Base-by-base conservation (phyloP, 192 early-diverging fungal genomes). In the Rhizophagus clarus region DNA sequence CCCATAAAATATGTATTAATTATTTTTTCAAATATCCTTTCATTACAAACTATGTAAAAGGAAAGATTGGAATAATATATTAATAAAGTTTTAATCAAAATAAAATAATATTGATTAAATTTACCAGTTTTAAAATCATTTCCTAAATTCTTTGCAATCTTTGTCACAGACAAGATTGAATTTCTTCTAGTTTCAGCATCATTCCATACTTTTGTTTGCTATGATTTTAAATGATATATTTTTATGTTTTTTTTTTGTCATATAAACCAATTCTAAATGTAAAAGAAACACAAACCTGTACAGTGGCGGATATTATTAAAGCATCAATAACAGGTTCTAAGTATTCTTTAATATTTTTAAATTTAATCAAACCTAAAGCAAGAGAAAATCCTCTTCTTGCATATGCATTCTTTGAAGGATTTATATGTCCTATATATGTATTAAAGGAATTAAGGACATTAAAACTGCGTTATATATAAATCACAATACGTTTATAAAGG, bases 121-220 rank as follows among this genome's bases (percentile, higher is more conserved):
- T 49, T 83, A 88, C 87, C 80, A 82, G 72, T 74, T 42, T 80
- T 85, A 72, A 84, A 82, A 15, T 77, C 20, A 67, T 29, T 47
- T 17, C 77, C 83, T n/a, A 91, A 69, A 14, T 82, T 81, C 60
- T 83, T 81, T 7, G 86, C 28, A 37, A 92, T 87, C 32, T 85
- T 80, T 1, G 84, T 84, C 24, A 96, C 72, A 9, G 93, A 84
- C 37, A 85, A 42, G 4, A 95, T 81, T 1, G 92, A 87, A 81
- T 96, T 94, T 69, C 92, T 80, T 47, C 91, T 84, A 12, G 91
- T 76, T 77, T 94, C 93, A 2, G 93, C 88, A 86, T 94, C 91
- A 70, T 93, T 87, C 20, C 74, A 82, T 8, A 49, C 10, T 24
- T 79, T 77, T 37, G 83, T 80, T 14, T 74, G 20, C 22, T 31